A percentile compares a stretch with the other conserved stretches of the same genome.
Evolutionary conservation across 768 basidiomycete species (phyloP).

Genomic region (Kwoniella sp.): DNA sequence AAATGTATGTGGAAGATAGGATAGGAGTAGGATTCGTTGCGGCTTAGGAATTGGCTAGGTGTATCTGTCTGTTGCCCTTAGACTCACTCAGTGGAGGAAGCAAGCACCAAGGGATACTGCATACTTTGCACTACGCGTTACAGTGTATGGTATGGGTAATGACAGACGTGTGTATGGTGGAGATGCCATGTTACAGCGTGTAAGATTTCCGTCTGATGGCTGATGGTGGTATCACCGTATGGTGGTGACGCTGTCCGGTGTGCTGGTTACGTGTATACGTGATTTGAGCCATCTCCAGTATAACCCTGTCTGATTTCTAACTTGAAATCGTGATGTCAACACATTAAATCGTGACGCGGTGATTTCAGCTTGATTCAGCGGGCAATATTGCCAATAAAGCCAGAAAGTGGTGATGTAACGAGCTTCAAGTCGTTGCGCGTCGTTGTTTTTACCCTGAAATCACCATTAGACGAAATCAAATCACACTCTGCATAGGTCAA

Average conservation of each 20-base stretch:
- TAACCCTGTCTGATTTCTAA: background rate
- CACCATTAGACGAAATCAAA: conserved; percentile 3
- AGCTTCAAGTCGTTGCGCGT: conserved; percentile 20
- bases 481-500: too few species aligned
- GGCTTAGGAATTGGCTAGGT: background rate
- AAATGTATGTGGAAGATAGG: conserved; percentile 17
- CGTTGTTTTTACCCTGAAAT: conserved; percentile 10
- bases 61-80: background rate
- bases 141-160: too few species aligned
- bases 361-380: conserved; percentile 17
- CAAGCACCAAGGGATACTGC: background rate
- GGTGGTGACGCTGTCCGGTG: background rate
- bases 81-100: background rate
- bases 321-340: conserved; percentile 17
- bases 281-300: background rate
- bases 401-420: conserved; percentile 16
- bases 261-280: background rate
- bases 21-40: too few species aligned
- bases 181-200: conserved; percentile 7
- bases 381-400: conserved; percentile 9
- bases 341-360: conserved; percentile 10
- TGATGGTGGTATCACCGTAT: too few species aligned
- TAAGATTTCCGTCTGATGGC: background rate
- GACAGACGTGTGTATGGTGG: background rate
- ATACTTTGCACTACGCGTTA: background rate